Percentiles rank a stretch among this genome's conserved stretches.
These are phyloP conservation scores for Paecilomyces sp. DNA, from an alignment of 2,329 filamentous ascomycete genomes.

Conservation along the genomic window DNA sequence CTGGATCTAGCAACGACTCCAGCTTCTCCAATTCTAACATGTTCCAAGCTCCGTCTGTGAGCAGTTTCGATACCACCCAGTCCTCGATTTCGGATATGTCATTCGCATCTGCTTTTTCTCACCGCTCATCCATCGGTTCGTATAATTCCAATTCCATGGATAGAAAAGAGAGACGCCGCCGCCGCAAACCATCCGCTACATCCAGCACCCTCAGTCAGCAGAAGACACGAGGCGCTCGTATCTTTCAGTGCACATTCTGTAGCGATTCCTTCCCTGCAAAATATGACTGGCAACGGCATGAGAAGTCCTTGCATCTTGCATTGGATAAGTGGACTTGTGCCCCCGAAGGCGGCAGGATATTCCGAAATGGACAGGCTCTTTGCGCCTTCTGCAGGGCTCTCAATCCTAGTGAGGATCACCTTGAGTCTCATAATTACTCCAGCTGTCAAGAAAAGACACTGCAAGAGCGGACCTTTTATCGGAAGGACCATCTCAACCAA, in stretches of 20 bases:
- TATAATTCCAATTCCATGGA: slow-evolving; percentile 53
- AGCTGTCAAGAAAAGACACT: slow-evolving; percentile 54
- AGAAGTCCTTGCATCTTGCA: slow-evolving; percentile 51
- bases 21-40: slow-evolving; percentile 41
- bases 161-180: slow-evolving; percentile 52
- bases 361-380: slow-evolving; percentile 42
- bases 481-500: slow-evolving; percentile 57
- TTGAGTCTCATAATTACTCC: slow-evolving; percentile 53
- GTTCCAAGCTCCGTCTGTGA: slow-evolving; percentile 45
- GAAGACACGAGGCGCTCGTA: slow-evolving; percentile 37
- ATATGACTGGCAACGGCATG: slow-evolving; percentile 54
- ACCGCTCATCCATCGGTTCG: slow-evolving; percentile 48
- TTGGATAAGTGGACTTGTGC: slow-evolving; percentile 56
- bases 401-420: slow-evolving; percentile 49
- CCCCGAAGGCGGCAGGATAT: slow-evolving; percentile 48
- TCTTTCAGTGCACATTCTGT: slow-evolving; percentile 54
- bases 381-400: slow-evolving; percentile 54
- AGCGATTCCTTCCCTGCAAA: slow-evolving; percentile 51
- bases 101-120: slow-evolving; percentile 50
- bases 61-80: slow-evolving; percentile 46
- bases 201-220: slow-evolving; percentile 32
- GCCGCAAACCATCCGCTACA: slow-evolving; percentile 41
- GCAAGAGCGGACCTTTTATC: slow-evolving; percentile 54
- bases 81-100: slow-evolving; percentile 50
- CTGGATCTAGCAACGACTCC: slow-evolving; percentile 46